Evolutionary conservation across 2,329 filamentous ascomycete species (phyloP).

Genomic region (Septoria linicola): DNA sequence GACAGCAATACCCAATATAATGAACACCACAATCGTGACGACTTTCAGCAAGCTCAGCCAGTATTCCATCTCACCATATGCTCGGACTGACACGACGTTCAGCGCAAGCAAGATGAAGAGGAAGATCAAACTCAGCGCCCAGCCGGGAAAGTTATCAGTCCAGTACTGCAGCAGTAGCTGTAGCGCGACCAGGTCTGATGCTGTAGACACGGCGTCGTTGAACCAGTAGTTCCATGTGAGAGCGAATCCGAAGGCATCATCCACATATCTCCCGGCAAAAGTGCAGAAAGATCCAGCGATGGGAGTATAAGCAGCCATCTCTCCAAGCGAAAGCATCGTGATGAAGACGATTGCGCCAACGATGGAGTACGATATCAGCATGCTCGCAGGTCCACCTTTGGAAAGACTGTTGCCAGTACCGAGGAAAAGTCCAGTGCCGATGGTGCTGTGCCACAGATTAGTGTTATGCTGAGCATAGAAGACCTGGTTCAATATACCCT

Average conservation of each 20-base stretch:
- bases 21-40: constrained; percentile 57
- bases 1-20: constrained; percentile 61
- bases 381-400: constrained; percentile 58
- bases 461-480: constrained; percentile 31
- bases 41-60: constrained; percentile 58
- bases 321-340: constrained; percentile 76
- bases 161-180: constrained; percentile 62
- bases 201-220: constrained; percentile 62
- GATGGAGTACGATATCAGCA: constrained; percentile 68
- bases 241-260: constrained; percentile 72
- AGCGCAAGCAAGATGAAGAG: constrained; percentile 55
- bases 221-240: constrained; percentile 65
- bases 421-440: constrained; percentile 52
- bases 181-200: constrained; percentile 60
- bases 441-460: constrained; percentile 39
- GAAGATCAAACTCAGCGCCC: constrained; percentile 63
- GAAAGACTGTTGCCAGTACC: constrained; percentile 55
- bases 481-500: constrained; percentile 55
- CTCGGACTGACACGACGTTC: constrained; percentile 54
- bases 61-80: constrained; percentile 56
- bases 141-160: constrained; percentile 62
- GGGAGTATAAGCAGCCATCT: constrained; percentile 82
- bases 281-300: constrained; percentile 70
- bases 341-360: constrained; percentile 72
- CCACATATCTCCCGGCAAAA: constrained; percentile 65